A percentile compares a stretch with the other conserved stretches of the same genome.
These are phyloP conservation scores for Pelargonium myrrhifolium DNA, from an alignment of 441 rosid species.

Conservation along the genomic window DNA sequence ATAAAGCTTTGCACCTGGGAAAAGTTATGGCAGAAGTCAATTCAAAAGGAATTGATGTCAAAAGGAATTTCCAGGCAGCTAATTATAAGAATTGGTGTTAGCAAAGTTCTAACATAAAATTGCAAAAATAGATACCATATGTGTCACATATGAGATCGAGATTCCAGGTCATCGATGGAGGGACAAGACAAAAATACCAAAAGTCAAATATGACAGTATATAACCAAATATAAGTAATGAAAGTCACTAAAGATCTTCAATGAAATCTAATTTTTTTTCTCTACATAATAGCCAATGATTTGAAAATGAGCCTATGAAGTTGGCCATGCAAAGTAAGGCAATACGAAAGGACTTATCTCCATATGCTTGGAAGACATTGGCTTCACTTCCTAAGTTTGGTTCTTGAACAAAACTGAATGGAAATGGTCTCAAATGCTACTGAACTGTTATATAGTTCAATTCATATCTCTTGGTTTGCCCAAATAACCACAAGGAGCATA, in stretches of 20 bases:
- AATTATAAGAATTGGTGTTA: not conserved
- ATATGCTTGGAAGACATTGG: not conserved
- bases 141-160: not conserved
- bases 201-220: not conserved
- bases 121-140: not conserved
- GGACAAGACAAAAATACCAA: not conserved
- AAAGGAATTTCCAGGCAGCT: conserved; percentile 3
- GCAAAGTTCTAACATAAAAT: not conserved
- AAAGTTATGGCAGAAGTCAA: conserved; percentile 18
- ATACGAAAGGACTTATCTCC: not conserved
- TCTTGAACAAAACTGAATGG: not conserved
- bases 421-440: not conserved
- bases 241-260: not conserved
- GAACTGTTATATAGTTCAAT: not conserved
- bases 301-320: not conserved
- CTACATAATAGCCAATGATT: not conserved
- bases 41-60: conserved; percentile 1
- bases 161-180: not conserved
- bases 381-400: not conserved
- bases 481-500: not conserved
- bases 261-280: not conserved
- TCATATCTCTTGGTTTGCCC: not conserved
- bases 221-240: not conserved
- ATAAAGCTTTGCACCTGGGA: conserved; percentile 89
- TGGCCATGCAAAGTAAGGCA: not conserved